Base-by-base conservation (phyloP, 352 stramenopile genomes). In the Achlya hypogyna region DNA sequence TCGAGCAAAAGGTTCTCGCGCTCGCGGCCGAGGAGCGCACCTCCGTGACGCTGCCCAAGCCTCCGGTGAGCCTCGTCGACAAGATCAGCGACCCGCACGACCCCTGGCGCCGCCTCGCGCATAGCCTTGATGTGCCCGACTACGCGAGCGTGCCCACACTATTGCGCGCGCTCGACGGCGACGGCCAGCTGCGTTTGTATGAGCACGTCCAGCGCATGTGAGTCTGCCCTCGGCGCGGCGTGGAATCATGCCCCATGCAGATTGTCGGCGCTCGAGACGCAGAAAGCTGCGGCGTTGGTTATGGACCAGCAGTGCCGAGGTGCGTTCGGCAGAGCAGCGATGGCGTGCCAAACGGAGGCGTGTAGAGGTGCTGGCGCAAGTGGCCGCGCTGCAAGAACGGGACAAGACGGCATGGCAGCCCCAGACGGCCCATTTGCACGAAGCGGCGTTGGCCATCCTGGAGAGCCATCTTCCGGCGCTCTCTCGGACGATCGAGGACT, bases 331-430 rank as follows among this genome's bases (percentile, higher is more conserved):
- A n/a, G n/a, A 28, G 9, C 32, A 0, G 28, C 23, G 0, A 28
- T 28, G 14, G 31, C 16, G 22, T 6, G 6, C 5, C 8, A 45
- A 28, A 28, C 8, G 28, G 10, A 2, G 27, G 10, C 8, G 1
- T 34, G 28, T 64, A 64, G 54, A 49, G n/a, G 5, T 67, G 4
- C 12, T 67, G 3, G 51, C 43, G 10, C 47, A 67, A 67, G 27
- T 67, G 10, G 18, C 20, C 20, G 9, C 5, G 43, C n/a, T 60
- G 4, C 18, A 58, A 14, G 27, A 23, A 1, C 12, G 27, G 12
- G 42, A 51, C 12, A 20, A 23, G 3, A 16, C 27, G 18, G 20
- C 29, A 8, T 34, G 22, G 35, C 9, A 23, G 25, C 51, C 60
- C 27, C 28, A 58, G 40, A 14, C 59, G 5, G 20, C 4, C 8